Evolutionary conservation across 495 filamentous ascomycete genomes (phyloP).

Genomic region (Thozetella sp.): DNA sequence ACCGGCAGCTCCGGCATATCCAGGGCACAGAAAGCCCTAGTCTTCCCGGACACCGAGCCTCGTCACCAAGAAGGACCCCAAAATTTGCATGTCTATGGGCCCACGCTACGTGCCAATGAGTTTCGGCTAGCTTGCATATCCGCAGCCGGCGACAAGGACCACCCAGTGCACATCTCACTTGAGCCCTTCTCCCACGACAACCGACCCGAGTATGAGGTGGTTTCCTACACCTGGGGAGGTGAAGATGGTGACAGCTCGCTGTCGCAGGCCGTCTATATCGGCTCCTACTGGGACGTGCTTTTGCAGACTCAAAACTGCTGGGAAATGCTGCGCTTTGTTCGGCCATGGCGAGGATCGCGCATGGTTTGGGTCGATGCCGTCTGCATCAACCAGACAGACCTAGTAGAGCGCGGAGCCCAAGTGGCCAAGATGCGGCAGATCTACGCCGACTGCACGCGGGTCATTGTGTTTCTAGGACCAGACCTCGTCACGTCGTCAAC

Average conservation of each 20-base stretch:
- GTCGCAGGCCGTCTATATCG: constrained; percentile 21
- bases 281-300: constrained; percentile 25
- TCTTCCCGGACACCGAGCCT: not conserved
- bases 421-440: constrained; percentile 22
- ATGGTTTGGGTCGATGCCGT: constrained; percentile 20
- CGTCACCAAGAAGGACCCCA: not conserved
- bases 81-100: not conserved
- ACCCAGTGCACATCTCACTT: constrained; percentile 21
- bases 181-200: constrained; percentile 16
- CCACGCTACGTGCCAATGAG: not conserved
- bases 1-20: not conserved
- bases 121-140: constrained; percentile 10
- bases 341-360: constrained; percentile 10
- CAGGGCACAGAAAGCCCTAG: not conserved
- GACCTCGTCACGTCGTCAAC: too few species aligned
- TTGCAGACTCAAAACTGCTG: constrained; percentile 30
- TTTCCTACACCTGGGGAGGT: constrained; percentile 28
- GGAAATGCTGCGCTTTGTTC: constrained; percentile 22
- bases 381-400: constrained; percentile 20
- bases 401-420: constrained; percentile 14
- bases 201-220: constrained; percentile 28
- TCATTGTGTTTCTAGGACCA: constrained; percentile 20
- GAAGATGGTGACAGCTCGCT: constrained; percentile 20
- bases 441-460: constrained; percentile 16
- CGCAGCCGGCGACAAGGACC: not conserved